Conservation (phyloP, 805 yeast species). For the Ascoidea asiatica region DNA sequence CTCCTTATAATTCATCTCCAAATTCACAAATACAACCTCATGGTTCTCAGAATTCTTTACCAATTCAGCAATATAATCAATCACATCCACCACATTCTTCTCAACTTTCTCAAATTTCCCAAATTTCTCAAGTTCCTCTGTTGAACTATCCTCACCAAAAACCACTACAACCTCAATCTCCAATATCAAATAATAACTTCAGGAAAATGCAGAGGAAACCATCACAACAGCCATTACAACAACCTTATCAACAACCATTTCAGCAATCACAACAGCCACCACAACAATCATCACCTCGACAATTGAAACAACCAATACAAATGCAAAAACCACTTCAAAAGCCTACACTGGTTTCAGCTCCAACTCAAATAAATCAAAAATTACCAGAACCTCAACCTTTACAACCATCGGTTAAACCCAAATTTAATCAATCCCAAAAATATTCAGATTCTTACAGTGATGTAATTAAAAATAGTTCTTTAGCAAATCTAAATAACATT, state of each 20-base stretch:
- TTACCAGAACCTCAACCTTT: conserved; percentile 2
- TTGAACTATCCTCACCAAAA: background rate
- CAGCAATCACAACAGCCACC: conserved; percentile 5
- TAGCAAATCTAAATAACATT: background rate
- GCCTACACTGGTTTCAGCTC: background rate
- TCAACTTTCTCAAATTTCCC: background rate
- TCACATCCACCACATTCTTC: background rate
- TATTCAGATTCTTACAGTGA: no score
- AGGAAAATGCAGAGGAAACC: no score
- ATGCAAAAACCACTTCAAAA: conserved; percentile 4
- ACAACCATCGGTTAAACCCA: no score
- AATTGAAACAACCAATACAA: background rate
- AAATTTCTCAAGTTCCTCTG: background rate
- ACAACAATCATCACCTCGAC: no score
- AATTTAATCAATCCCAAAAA: no score
- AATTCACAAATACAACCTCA: background rate
- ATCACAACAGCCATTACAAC: background rate
- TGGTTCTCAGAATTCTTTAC: background rate
- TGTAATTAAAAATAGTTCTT: no score
- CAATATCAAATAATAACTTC: no score
- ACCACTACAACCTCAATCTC: no score
- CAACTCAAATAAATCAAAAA: conserved; percentile 3
- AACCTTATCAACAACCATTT: background rate
- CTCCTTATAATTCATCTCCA: conserved; percentile 3
- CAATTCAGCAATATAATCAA: no score